A percentile compares a stretch with the other conserved stretches of the same genome.
These are phyloP conservation scores for Exophiala phaeomuriformis DNA, from an alignment of 2,329 filamentous ascomycete species.

Conservation along the genomic window DNA sequence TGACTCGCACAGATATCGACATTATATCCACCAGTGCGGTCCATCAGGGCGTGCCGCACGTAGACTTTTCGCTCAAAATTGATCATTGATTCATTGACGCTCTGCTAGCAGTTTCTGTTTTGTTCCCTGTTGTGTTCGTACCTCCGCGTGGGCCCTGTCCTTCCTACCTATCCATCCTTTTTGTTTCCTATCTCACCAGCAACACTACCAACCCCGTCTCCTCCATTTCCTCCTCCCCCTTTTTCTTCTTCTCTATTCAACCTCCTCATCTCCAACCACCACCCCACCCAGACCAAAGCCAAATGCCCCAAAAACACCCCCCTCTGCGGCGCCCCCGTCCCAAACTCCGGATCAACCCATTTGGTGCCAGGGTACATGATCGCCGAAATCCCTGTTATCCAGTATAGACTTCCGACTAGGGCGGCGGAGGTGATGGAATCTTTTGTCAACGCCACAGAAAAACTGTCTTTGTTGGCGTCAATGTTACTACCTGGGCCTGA, in stretches of 20 bases:
- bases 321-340: conserved; percentile 35
- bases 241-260: too few species aligned
- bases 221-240: too few species aligned
- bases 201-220: too few species aligned
- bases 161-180: too few species aligned
- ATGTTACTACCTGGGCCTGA: too few species aligned
- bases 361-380: conserved; percentile 43
- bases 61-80: conserved; percentile 97
- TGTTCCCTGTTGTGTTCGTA: too few species aligned
- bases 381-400: conserved; percentile 31
- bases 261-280: conserved; percentile 21
- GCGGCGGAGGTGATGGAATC: conserved; percentile 12
- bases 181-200: too few species aligned
- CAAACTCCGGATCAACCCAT: conserved; percentile 43
- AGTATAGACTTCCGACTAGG: conserved; percentile 13
- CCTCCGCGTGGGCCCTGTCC: too few species aligned
- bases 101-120: too few species aligned
- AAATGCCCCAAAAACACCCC: conserved; percentile 18
- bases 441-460: conserved; percentile 22
- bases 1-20: conserved; percentile 83
- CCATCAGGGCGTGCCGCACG: conserved; percentile 86
- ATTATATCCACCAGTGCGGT: conserved; percentile 95
- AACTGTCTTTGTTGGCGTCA: too few species aligned
- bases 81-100: conserved; percentile 54
- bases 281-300: conserved; percentile 24